These are phyloP conservation scores for Phlebiopsis flavidoalba DNA, from an alignment of 768 basidiomycete genomes.

Conservation along the genomic window DNA sequence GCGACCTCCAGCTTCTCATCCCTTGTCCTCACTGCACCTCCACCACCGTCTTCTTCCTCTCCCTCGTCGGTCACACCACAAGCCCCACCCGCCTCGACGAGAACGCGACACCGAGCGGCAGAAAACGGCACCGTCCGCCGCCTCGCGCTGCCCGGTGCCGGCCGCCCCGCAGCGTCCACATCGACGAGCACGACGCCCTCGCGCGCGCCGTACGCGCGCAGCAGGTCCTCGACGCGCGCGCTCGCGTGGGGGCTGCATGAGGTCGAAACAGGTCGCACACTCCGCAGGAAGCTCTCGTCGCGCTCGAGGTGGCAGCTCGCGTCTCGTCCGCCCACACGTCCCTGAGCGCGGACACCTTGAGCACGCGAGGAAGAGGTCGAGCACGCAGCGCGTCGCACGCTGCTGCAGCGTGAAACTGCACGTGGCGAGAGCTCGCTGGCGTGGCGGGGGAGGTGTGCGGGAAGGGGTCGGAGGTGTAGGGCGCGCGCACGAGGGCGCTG, in stretches of 20 bases:
- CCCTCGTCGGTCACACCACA: conserved; percentile 23
- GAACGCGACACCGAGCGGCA: conserved; percentile 31
- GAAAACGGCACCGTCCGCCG: conserved; percentile 27
- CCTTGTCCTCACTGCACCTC: conserved; percentile 43
- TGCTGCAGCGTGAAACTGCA: conserved; percentile 59
- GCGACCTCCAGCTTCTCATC: conserved; percentile 54
- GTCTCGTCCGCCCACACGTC: conserved; percentile 75
- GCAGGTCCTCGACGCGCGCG: conserved; percentile 71
- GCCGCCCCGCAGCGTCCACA: neutral
- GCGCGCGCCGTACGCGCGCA: conserved; percentile 38
- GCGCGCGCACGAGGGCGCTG: conserved; percentile 50
- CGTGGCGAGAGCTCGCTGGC: conserved; percentile 12
- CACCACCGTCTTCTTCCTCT: conserved; percentile 48
- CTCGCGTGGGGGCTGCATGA: conserved; percentile 54
- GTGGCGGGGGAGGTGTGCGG: conserved; percentile 34
- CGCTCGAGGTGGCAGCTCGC: conserved; percentile 69
- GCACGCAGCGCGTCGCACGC: conserved; percentile 66
- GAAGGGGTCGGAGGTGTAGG: conserved; percentile 79
- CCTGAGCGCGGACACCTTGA: conserved; percentile 76
- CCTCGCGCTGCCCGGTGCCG: neutral
- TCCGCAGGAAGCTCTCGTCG: conserved; percentile 75
- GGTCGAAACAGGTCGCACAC: conserved; percentile 33
- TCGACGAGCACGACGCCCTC: conserved; percentile 27
- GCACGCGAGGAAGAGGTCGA: conserved; percentile 77
- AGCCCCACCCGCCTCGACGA: conserved; percentile 35